Conservation (phyloP, 352 stramenopile genomes). For the Hyaloperonospora arabidopsidis region DNA sequence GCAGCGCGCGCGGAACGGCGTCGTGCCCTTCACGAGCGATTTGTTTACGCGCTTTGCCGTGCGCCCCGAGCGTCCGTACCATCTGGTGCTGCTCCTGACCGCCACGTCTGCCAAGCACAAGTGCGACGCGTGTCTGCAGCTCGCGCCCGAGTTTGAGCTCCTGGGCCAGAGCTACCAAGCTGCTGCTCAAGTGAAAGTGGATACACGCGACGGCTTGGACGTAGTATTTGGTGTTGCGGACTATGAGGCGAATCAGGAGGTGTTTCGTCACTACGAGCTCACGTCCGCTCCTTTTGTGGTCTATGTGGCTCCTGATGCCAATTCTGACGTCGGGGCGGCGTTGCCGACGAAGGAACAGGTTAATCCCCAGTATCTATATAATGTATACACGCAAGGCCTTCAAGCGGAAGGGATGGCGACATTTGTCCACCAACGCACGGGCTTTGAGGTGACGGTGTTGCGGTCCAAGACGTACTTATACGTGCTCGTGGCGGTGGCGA, state of each 20-base stretch:
- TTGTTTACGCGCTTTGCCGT: constrained; percentile 50
- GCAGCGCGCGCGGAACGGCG: constrained; percentile 40
- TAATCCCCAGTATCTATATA: constrained; percentile 55
- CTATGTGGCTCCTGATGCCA: constrained; percentile 62
- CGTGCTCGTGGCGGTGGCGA: constrained; percentile 25
- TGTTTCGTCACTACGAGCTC: constrained; percentile 68
- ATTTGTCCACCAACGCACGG: constrained; percentile 78
- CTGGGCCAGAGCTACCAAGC: constrained; percentile 56
- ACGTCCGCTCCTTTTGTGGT: constrained; percentile 71
- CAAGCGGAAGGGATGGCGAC: constrained; percentile 53
- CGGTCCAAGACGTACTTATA: constrained; percentile 70
- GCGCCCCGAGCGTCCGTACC: constrained; percentile 70
- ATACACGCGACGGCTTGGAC: constrained; percentile 68
- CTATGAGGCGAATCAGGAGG: constrained; percentile 61
- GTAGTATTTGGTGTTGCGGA: constrained; percentile 74
- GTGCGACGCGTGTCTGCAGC: constrained; percentile 66
- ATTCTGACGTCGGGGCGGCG: constrained; percentile 40
- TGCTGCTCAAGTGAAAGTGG: constrained; percentile 61
- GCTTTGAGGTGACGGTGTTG: constrained; percentile 65
- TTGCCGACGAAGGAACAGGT: constrained; percentile 48
- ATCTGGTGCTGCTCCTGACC: constrained; percentile 74
- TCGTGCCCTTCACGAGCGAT: constrained; percentile 51
- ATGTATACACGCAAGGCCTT: constrained; percentile 71
- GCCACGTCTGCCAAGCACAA: constrained; percentile 64
- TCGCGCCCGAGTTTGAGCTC: constrained; percentile 57